Base-by-base conservation (phyloP, 768 basidiomycete genomes). In the Hysterangium stoloniferum region DNA sequence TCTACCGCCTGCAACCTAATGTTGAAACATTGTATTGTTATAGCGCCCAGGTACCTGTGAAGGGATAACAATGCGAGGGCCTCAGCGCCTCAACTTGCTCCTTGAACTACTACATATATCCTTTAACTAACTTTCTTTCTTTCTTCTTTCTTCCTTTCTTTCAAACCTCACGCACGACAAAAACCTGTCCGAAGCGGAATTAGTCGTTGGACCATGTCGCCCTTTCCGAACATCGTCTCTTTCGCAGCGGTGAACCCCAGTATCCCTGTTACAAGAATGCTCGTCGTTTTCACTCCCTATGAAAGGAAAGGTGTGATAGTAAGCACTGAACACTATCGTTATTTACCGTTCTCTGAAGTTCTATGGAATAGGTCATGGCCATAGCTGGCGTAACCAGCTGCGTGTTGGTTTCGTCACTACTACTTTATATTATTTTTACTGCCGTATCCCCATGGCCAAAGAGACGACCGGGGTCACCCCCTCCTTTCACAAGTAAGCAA, bases 261-360 rank as follows among this genome's bases (percentile, higher is more conserved):
- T 43, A 17, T 42, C 19, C n/a, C 28, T 8, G 24, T 33, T 9
- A 6, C 49, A 50, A 13, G 38, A 17, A 33, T 41, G 25, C 38
- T 51, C n/a, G 35, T 40, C 9, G 37, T 24, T 24, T 51, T 51
- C 31, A 51, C 49, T 15, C 38, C 49, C n/a, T 51, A 51, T 33
- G 49, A 51, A 33, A 41, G 49, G 31, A 51, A 22, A 41, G 49
- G 49, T 7, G 49, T 42, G 15, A 37, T 37, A 8, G 49, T 51
- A 37, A 51, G 49, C 33, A 19, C 12, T 7, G 5, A 12, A 45
- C 11, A 15, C 12, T 1, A 31, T 27, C 13, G 28, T 33, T 12
- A 29, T 29, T 31, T 13, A 11, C 31, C 20, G 11, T 45, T 31
- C 22, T 45, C 28, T 24, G 8, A 17, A 45, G 11, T 32, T 3